phyloP scores from a whole-genome alignment of 306 rosid genomes.

The Malus asiatica region DNA sequence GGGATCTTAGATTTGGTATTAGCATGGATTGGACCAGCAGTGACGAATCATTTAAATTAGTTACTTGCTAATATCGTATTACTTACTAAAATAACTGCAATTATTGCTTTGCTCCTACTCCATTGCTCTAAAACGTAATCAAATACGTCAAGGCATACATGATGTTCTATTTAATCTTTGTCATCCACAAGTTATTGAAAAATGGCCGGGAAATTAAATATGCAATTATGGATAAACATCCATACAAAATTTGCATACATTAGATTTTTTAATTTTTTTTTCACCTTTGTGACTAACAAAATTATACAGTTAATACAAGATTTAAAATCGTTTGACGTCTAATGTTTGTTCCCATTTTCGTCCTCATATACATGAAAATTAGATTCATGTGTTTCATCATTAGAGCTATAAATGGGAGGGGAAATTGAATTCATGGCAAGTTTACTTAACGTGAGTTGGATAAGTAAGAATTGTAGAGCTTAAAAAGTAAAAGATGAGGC shows the following conservation, averaged over 20 bases:
- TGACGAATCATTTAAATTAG: neutral
- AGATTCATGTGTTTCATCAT: neutral
- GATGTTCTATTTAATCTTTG: neutral
- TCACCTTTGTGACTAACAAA: no score
- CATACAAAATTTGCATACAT: neutral
- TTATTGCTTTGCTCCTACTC: neutral
- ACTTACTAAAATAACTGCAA: neutral
- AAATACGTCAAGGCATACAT: neutral
- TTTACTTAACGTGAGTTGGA: neutral
- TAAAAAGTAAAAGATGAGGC: neutral
- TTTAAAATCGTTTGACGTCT: no score
- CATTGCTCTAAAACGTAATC: neutral
- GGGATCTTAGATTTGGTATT: no score
- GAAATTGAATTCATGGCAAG: neutral
- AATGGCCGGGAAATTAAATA: neutral
- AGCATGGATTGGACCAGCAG: no score
- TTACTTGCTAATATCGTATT: neutral
- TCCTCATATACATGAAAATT: no score
- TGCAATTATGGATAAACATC: neutral
- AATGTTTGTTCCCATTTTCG: no score
- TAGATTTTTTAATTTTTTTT: no score
- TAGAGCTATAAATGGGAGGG: neutral
- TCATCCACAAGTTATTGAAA: neutral
- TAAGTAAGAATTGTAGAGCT: neutral
- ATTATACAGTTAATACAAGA: no score